Conservation (phyloP, 306 rosid species). For the Pterocarpus macrocarpus region DNA sequence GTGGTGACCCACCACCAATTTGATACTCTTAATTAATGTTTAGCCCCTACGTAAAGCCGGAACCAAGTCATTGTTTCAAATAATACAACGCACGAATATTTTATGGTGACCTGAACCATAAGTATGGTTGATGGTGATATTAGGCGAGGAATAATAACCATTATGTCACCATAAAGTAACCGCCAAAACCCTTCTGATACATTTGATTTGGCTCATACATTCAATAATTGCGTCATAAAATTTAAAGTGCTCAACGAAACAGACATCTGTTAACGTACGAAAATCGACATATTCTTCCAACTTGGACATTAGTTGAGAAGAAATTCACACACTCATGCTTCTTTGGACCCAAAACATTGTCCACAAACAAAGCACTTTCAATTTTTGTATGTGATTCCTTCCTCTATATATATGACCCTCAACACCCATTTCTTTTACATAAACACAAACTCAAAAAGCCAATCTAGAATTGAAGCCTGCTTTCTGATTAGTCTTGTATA, state of each 20-base stretch:
- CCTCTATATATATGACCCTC: slow-evolving; percentile 37
- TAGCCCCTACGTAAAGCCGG: slow-evolving; percentile 46
- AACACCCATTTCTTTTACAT: not conserved
- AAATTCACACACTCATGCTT: slow-evolving; percentile 23
- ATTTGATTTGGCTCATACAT: slow-evolving; percentile 17
- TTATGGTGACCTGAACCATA: slow-evolving; percentile 32
- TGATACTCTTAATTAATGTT: slow-evolving; percentile 41
- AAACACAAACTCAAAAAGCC: slow-evolving; percentile 14
- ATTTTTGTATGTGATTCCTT: not conserved
- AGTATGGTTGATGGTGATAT: slow-evolving; percentile 44
- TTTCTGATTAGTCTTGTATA: not conserved
- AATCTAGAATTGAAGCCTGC: not conserved
- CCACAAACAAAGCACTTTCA: slow-evolving; percentile 33
- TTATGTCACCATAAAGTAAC: slow-evolving; percentile 38
- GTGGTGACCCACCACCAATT: slow-evolving; percentile 39
- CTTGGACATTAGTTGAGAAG: slow-evolving; percentile 49
- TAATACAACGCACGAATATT: slow-evolving; percentile 2
- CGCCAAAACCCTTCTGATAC: slow-evolving; percentile 20
- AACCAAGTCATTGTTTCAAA: slow-evolving; percentile 41
- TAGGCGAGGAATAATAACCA: not conserved
- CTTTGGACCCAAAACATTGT: slow-evolving; percentile 46
- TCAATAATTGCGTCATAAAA: slow-evolving; percentile 25
- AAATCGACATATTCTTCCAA: slow-evolving; percentile 47
- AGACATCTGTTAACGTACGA: slow-evolving; percentile 42
- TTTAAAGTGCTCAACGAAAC: not conserved